These are phyloP conservation scores for Saturnispora halmiae DNA, from an alignment of 805 yeast species.

Conservation along the genomic window DNA sequence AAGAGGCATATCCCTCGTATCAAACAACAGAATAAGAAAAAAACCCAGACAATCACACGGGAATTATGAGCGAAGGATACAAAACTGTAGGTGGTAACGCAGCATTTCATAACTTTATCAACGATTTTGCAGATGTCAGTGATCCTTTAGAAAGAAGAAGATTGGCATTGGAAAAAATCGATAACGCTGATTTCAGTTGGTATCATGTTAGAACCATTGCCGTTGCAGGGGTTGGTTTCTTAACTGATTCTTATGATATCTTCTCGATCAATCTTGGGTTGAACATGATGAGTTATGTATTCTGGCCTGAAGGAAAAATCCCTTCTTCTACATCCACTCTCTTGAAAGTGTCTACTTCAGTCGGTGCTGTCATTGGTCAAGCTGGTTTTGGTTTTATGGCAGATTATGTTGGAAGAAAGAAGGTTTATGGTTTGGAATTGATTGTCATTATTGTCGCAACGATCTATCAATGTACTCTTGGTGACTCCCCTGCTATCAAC, in stretches of 20 bases:
- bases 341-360: conserved; percentile 82
- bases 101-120: conserved; percentile 76
- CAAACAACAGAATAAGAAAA: too few species aligned
- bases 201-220: conserved; percentile 71
- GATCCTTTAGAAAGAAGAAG: conserved; percentile 85
- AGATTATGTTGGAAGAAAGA: conserved; percentile 78
- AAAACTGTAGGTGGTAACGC: conserved; percentile 68
- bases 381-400: conserved; percentile 75
- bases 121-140: conserved; percentile 70
- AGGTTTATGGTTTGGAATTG: conserved; percentile 78
- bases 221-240: conserved; percentile 90
- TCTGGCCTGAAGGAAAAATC: conserved; percentile 45
- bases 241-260: conserved; percentile 89
- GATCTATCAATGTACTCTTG: conserved; percentile 65
- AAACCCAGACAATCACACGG: too few species aligned
- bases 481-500: conserved; percentile 59
- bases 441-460: conserved; percentile 78
- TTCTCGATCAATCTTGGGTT: conserved; percentile 82
- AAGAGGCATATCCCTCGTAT: not conserved
- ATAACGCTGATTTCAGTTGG: conserved; percentile 73
- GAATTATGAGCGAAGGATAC: conserved; percentile 4
- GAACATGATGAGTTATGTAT: conserved; percentile 69
- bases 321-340: conserved; percentile 70
- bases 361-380: conserved; percentile 91
- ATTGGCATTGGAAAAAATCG: conserved; percentile 75